phyloP scores from a whole-genome alignment of 176 grass and related monocot species.

The Carex cristatella region DNA sequence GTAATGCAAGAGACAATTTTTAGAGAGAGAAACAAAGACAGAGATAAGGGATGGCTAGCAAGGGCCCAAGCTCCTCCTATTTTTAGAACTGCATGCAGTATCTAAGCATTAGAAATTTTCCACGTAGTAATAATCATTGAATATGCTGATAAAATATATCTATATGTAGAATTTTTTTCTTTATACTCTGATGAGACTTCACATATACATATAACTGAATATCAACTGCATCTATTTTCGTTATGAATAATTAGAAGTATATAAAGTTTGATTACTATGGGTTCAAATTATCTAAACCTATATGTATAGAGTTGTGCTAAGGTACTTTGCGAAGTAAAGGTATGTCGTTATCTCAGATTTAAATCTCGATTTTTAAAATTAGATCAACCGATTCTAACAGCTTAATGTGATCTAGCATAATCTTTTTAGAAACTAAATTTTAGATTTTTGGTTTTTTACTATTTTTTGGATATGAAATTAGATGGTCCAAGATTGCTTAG shows the following conservation, averaged over 20 bases:
- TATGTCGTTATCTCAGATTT: not conserved
- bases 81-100: not conserved
- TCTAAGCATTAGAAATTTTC: not conserved
- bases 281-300: not conserved
- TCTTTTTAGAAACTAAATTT: not conserved
- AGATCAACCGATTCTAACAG: not conserved
- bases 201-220: not conserved
- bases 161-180: not conserved
- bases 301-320: not conserved
- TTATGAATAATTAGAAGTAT: not conserved
- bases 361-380: not conserved
- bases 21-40: conserved; percentile 5
- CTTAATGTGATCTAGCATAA: not conserved
- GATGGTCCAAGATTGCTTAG: not conserved
- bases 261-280: not conserved
- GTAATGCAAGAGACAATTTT: conserved; percentile 2
- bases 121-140: not conserved
- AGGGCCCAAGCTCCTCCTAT: not conserved
- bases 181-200: not conserved
- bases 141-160: not conserved
- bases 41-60: not conserved
- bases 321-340: not conserved
- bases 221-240: not conserved
- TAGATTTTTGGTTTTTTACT: too few species aligned
- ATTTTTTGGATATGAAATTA: not conserved